Percentiles rank a stretch among this genome's conserved stretches.
These are phyloP conservation scores for Penicillium salamii DNA, from an alignment of 495 filamentous ascomycete genomes.

Conservation along the genomic window DNA sequence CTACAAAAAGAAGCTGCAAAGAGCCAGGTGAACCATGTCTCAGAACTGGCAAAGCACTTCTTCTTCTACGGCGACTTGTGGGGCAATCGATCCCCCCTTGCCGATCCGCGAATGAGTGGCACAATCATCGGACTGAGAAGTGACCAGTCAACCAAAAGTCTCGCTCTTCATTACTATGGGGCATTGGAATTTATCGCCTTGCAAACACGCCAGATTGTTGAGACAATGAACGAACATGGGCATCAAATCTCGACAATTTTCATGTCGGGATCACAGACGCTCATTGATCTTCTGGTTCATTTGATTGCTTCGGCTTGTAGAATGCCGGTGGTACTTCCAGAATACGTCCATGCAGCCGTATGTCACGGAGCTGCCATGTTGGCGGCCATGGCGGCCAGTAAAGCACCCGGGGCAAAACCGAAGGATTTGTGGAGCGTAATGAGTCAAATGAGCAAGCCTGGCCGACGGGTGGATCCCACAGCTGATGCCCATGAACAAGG, in stretches of 20 bases:
- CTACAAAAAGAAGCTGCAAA: conserved; percentile 61
- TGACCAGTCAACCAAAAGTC: conserved; percentile 69
- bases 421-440: conserved; percentile 93
- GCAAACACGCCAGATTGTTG: conserved; percentile 91
- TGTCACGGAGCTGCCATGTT: conserved; percentile 98
- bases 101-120: conserved; percentile 80
- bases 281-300: conserved; percentile 84
- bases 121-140: conserved; percentile 72
- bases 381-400: conserved; percentile 86
- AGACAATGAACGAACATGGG: conserved; percentile 81
- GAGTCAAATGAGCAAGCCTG: conserved; percentile 93
- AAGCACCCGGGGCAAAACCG: conserved; percentile 66
- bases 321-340: conserved; percentile 87
- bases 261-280: conserved; percentile 96
- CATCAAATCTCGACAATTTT: conserved; percentile 88
- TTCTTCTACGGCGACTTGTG: conserved; percentile 93
- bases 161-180: conserved; percentile 79
- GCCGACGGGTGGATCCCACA: conserved; percentile 70
- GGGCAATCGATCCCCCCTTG: conserved; percentile 83
- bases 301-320: conserved; percentile 86
- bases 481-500: conserved; percentile 69
- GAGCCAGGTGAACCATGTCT: conserved; percentile 59
- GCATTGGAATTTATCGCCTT: conserved; percentile 96
- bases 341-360: conserved; percentile 89
- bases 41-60: conserved; percentile 73